These are phyloP conservation scores for Verticillium isaacii DNA, from an alignment of 2,329 filamentous ascomycete genomes.

Conservation along the genomic window DNA sequence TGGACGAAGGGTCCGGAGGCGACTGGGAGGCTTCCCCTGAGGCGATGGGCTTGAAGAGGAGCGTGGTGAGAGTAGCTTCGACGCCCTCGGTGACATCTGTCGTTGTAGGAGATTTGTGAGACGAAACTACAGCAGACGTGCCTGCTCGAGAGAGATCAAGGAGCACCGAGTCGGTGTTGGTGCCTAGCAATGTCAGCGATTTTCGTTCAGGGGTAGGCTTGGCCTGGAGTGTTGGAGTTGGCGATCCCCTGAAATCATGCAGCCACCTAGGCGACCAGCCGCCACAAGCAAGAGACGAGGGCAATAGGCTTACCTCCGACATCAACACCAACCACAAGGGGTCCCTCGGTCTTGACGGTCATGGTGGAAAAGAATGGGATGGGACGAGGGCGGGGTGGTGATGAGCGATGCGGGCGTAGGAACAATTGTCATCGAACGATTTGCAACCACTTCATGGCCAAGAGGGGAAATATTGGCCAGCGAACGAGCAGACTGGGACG, in stretches of 20 bases:
- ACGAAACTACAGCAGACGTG: slow-evolving; percentile 9
- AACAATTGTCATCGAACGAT: not conserved
- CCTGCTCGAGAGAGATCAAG: slow-evolving; percentile 27
- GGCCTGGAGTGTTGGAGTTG: not conserved
- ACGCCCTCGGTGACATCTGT: slow-evolving; percentile 42
- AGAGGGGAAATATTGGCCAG: not conserved
- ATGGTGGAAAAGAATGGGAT: not conserved
- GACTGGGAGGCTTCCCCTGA: slow-evolving; percentile 6
- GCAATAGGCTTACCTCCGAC: slow-evolving; percentile 10
- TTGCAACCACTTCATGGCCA: not conserved
- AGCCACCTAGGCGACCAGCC: not conserved
- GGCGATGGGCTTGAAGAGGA: slow-evolving; percentile 25
- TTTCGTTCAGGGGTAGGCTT: not conserved
- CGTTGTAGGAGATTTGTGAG: slow-evolving; percentile 43
- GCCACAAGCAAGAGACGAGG: not conserved
- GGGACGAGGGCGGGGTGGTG: not conserved
- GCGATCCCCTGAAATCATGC: not conserved
- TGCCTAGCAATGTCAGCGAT: slow-evolving; percentile 24
- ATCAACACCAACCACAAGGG: slow-evolving; percentile 12
- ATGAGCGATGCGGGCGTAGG: not conserved
- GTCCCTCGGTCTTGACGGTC: slow-evolving; percentile 5
- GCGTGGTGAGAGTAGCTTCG: slow-evolving; percentile 34
- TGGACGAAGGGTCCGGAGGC: slow-evolving; percentile 23
- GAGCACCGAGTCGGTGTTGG: slow-evolving; percentile 49
- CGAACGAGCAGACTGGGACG: not conserved